A percentile compares a stretch with the other conserved stretches of the same genome.
phyloP scores from a whole-genome alignment of 2,329 filamentous ascomycete species.

The Cordyceps fumosorosea region DNA sequence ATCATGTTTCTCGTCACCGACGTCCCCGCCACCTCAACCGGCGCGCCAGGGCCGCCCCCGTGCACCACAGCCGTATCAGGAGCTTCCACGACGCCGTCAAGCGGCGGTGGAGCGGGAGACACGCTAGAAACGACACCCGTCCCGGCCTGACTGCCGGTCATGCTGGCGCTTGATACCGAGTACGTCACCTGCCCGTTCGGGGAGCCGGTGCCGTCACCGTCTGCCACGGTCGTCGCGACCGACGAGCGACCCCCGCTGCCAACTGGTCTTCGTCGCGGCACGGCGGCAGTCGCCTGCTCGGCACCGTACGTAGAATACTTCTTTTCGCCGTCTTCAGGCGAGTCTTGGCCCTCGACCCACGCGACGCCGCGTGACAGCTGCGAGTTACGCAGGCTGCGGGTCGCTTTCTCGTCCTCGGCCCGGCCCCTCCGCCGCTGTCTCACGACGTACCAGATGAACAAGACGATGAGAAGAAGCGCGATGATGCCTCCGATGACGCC shows the following conservation, averaged over 20 bases:
- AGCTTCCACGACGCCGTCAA: slow-evolving; percentile 1
- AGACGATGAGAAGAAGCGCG: neutral
- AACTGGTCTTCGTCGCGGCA: neutral
- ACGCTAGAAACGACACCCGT: neutral
- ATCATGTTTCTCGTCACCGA: slow-evolving; percentile 4
- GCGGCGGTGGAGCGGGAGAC: neutral
- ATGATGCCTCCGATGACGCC: neutral
- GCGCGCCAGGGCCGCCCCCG: neutral
- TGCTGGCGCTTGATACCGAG: slow-evolving; percentile 2
- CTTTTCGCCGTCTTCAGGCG: neutral
- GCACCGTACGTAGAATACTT: neutral
- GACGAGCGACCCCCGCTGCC: neutral
- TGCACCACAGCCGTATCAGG: neutral
- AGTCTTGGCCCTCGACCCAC: neutral
- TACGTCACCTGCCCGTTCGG: neutral
- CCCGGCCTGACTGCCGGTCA: neutral
- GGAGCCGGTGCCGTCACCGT: neutral
- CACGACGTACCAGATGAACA: neutral
- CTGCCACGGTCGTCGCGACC: neutral
- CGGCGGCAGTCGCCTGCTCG: neutral
- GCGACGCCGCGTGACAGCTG: neutral
- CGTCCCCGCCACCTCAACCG: slow-evolving; percentile 8
- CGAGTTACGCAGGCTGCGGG: neutral
- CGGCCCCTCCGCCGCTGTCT: neutral
- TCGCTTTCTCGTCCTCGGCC: neutral